Base-by-base conservation (phyloP, 2,329 filamentous ascomycete genomes). In the Pseudogymnoascus sp. region DNA sequence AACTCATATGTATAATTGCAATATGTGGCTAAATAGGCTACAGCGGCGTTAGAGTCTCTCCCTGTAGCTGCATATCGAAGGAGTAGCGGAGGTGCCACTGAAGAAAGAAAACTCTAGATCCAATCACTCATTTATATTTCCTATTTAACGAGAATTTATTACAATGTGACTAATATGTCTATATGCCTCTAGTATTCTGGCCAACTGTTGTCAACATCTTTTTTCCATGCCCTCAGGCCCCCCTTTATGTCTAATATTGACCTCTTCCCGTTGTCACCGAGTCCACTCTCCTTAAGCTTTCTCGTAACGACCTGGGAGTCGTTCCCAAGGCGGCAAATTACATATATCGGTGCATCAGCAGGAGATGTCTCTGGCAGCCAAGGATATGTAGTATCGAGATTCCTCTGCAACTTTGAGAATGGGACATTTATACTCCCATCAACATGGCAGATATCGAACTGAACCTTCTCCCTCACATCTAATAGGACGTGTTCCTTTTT, bases 391-490 rank as follows among this genome's bases (percentile, higher is more conserved):
- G 57, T 37, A 66, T 31, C 67, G 67, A 7, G 70, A 62, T 3
- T 64, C 2, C 69, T 54, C 40, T 79, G 77, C 14, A 84, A 76
- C 0, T 75, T 78, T 11, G 85, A 88, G 70, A 88, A 89, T 0
- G 85, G 89, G 0, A 92, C 74, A 68, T 91, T 97, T 61, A 96
- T 76, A 26, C 90, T 91, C 0, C 89, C 89, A 0, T 86, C 79
- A 6, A 99, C 79, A 66, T 81, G 86, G 67, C 88, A 92, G 51
- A 97, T 86, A 14, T 89, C 87, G 68, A 90, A 97, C 66, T 96
- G 91, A 29, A 91, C 89, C 69, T 85, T 85, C 69, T 96, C 91
- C 1, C 95, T 82, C 1, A 96, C 91, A 68, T 97, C 95, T 2
- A 97, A 75, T 1, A 97, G 76, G 0, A 90, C 71, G 62, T 88